Conservation (phyloP, 345 rosid species). For the Bretschneidera sinensis region DNA sequence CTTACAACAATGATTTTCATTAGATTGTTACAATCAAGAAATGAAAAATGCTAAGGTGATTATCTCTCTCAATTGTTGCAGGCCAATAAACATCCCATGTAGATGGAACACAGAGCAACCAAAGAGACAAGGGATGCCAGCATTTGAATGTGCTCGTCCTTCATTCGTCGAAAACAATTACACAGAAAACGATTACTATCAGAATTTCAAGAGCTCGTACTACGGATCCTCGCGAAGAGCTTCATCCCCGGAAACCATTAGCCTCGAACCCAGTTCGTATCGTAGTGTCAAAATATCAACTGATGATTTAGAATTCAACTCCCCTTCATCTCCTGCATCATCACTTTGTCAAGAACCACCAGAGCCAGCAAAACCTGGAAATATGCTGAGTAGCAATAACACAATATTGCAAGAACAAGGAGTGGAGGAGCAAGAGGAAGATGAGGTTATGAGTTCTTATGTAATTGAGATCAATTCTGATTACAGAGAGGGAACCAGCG, state of each 20-base stretch:
- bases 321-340: constrained; percentile 73
- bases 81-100: constrained; percentile 75
- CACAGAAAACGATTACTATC: constrained; percentile 31
- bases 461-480: constrained; percentile 83
- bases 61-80: constrained; percentile 1
- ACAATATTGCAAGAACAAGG: constrained; percentile 35
- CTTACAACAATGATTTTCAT: too few relatives aligned
- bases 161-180: constrained; percentile 24
- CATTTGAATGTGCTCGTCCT: constrained; percentile 30
- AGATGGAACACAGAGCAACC: constrained; percentile 58
- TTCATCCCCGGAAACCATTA: constrained; percentile 69
- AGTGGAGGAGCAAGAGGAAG: constrained; percentile 47
- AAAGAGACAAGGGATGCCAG: constrained; percentile 32
- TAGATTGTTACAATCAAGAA: too few relatives aligned
- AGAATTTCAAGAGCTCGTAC: constrained; percentile 30
- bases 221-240: constrained; percentile 34
- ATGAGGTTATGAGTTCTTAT: constrained; percentile 75
- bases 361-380: constrained; percentile 12
- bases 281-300: constrained; percentile 34
- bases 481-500: constrained; percentile 27
- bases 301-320: constrained; percentile 60
- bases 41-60: too few relatives aligned
- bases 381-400: neutral
- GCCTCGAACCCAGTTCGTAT: constrained; percentile 50
- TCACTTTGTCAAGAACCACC: constrained; percentile 48